phyloP scores from a whole-genome alignment of 805 yeast species.

The Kuraishia borneana region DNA sequence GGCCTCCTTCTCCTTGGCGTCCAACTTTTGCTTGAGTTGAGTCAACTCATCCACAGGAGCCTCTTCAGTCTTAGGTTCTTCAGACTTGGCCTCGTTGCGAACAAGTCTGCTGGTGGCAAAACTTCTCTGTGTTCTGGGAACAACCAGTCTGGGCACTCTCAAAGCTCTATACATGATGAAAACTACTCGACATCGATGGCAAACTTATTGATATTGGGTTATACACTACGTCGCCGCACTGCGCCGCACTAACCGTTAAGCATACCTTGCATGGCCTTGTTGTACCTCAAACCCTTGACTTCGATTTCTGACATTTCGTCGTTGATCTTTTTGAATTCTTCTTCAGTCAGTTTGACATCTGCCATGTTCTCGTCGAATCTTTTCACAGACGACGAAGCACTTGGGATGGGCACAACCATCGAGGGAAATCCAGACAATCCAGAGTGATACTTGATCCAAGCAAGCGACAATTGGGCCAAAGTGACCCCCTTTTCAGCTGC shows the following conservation, averaged over 20 bases:
- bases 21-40: conserved; percentile 40
- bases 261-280: neutral
- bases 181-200: no score
- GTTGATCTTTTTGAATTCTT: conserved; percentile 44
- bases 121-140: neutral
- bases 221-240: no score
- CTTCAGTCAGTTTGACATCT: conserved; percentile 35
- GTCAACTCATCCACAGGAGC: conserved; percentile 9
- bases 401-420: conserved; percentile 72
- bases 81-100: conserved; percentile 17
- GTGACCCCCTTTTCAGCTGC: conserved; percentile 36
- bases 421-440: conserved; percentile 27
- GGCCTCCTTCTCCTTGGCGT: conserved; percentile 55
- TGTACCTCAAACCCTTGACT: conserved; percentile 34
- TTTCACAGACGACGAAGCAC: conserved; percentile 41
- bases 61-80: conserved; percentile 10
- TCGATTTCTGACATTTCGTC: conserved; percentile 27
- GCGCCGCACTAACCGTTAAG: no score
- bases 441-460: conserved; percentile 44
- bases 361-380: conserved; percentile 55
- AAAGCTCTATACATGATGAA: no score
- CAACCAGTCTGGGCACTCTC: no score
- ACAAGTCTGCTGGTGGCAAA: neutral
- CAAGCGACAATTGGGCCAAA: conserved; percentile 59
- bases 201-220: no score